A percentile compares a stretch with the other conserved stretches of the same genome.
Evolutionary conservation across 192 early-diverging fungal genomes (phyloP).

Genomic region (Mortierella claussenii): DNA sequence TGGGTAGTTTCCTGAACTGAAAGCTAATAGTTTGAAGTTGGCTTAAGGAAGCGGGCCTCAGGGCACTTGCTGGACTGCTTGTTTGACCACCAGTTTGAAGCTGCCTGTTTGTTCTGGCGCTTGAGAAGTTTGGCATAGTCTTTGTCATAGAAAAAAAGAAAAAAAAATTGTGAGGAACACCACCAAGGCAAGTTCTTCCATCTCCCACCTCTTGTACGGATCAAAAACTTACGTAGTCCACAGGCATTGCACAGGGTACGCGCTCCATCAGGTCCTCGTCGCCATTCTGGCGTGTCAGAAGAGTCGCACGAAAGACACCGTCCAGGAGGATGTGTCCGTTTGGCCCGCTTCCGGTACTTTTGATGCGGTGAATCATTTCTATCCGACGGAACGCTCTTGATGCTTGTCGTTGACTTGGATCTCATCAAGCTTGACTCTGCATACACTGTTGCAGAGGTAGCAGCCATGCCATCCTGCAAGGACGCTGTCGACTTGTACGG

Average conservation of each 20-base stretch:
- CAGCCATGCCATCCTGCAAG: constrained; percentile 5
- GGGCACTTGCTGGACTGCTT: too few relatives aligned
- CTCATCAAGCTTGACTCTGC: not conserved
- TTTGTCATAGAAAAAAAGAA: constrained; percentile 5
- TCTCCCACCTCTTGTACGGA: too few relatives aligned
- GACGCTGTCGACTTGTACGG: constrained; percentile 6
- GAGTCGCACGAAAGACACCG: constrained; percentile 83
- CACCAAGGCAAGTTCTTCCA: too few relatives aligned
- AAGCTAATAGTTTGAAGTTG: constrained; percentile 10
- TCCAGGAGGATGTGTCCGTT: constrained; percentile 71
- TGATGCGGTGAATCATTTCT: constrained; percentile 2
- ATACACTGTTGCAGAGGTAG: not conserved
- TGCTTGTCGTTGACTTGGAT: not conserved
- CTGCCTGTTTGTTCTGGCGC: constrained; percentile 17
- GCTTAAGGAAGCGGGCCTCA: not conserved
- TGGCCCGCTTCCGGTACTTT: constrained; percentile 54
- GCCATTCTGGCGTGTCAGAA: constrained; percentile 93
- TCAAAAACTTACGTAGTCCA: constrained; percentile 83
- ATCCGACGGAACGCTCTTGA: not conserved
- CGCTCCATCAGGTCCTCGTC: constrained; percentile 90
- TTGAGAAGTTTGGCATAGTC: constrained; percentile 46
- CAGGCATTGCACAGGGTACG: constrained; percentile 96
- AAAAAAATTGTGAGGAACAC: too few relatives aligned
- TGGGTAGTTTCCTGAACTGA: constrained; percentile 7
- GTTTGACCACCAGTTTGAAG: not conserved